These are phyloP conservation scores for Fragilaria crotonensis DNA, from an alignment of 108 stramenopile species.

Conservation along the genomic window DNA sequence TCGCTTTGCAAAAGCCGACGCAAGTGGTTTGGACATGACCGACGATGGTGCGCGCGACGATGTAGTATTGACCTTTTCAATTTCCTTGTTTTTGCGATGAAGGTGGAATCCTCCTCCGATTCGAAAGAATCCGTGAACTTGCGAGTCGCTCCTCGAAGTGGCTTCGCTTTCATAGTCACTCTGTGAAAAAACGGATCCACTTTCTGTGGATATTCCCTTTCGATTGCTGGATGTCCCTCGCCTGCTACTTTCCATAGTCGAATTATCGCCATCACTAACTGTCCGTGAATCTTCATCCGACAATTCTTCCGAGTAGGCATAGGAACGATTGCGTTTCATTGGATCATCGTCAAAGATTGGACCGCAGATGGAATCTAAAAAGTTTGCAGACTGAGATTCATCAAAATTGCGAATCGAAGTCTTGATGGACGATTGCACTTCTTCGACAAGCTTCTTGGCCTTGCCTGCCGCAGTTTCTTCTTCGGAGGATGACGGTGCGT, in stretches of 20 bases:
- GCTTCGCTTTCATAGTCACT: neutral
- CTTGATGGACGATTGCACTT: neutral
- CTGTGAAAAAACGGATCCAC: neutral
- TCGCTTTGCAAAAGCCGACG: constrained; percentile 73
- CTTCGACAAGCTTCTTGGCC: neutral
- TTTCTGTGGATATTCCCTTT: neutral
- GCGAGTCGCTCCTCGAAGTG: neutral
- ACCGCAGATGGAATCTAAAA: too few species aligned
- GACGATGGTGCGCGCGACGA: neutral
- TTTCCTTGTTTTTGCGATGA: neutral
- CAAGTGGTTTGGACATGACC: constrained; percentile 67
- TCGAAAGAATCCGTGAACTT: neutral
- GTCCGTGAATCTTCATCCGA: too few species aligned
- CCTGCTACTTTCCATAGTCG: too few species aligned
- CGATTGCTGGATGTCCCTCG: too few species aligned
- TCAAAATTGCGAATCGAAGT: too few species aligned
- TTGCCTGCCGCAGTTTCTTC: neutral
- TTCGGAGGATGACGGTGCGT: neutral
- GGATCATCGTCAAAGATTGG: too few species aligned
- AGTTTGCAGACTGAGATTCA: too few species aligned
- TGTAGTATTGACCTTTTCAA: neutral
- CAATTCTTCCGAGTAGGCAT: too few species aligned
- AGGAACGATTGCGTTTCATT: too few species aligned
- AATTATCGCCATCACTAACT: too few species aligned
- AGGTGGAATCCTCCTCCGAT: neutral